A percentile compares a stretch with the other conserved stretches of the same genome.
These are phyloP conservation scores for Phaseolus coccineus DNA, from an alignment of 331 rosid species.

Conservation along the genomic window DNA sequence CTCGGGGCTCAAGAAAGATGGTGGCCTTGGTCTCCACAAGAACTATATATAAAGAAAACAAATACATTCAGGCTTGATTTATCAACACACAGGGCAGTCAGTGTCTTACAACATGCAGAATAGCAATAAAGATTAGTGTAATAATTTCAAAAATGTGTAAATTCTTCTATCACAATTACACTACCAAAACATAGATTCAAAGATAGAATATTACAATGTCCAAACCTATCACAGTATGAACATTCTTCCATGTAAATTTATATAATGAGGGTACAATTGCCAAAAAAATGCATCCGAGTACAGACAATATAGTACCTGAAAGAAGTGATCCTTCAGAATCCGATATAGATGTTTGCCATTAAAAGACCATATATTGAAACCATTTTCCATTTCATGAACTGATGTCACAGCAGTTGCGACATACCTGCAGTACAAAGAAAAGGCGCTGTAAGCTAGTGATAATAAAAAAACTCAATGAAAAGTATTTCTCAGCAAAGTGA, in stretches of 20 bases:
- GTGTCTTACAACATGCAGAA: not conserved
- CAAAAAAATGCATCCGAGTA: not conserved
- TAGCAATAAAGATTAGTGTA: not conserved
- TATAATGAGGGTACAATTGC: not conserved
- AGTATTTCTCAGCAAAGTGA: not conserved
- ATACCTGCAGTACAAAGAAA: conserved; percentile 54
- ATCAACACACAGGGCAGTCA: not conserved
- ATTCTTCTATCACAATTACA: not conserved
- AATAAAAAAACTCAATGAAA: not conserved
- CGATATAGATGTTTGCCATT: conserved; percentile 87
- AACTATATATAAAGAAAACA: conserved; percentile 52
- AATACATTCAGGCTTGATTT: not conserved
- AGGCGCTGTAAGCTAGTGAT: not conserved
- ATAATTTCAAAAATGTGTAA: not conserved
- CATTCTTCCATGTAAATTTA: not conserved
- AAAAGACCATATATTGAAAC: conserved; percentile 89
- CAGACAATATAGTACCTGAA: conserved; percentile 60
- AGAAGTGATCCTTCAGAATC: conserved; percentile 79
- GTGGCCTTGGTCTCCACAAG: conserved; percentile 91
- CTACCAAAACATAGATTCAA: conserved; percentile 21
- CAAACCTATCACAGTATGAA: not conserved
- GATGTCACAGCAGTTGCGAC: conserved; percentile 89
- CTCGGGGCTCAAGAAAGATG: conserved; percentile 74
- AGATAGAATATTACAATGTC: conserved; percentile 2
- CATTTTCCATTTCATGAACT: conserved; percentile 96